Conservation (phyloP, 345 rosid species). For the Excoecaria agallocha region DNA sequence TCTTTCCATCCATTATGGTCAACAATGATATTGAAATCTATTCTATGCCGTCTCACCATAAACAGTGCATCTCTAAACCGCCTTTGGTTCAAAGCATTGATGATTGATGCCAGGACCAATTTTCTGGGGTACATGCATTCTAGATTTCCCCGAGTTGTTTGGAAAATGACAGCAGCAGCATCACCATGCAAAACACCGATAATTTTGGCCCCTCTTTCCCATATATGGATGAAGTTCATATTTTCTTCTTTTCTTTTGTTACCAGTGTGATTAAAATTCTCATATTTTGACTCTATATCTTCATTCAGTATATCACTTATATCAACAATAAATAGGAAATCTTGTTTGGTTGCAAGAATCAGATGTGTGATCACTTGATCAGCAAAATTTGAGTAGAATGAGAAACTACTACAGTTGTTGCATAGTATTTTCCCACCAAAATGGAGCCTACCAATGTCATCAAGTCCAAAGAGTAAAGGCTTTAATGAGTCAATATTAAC, state of each 20-base stretch:
- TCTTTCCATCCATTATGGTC: slow-evolving; percentile 83
- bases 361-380: slow-evolving; percentile 72
- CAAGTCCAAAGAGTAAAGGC: slow-evolving; percentile 77
- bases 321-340: slow-evolving; percentile 77
- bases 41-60: slow-evolving; percentile 96
- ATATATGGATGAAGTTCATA: slow-evolving; percentile 56
- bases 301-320: slow-evolving; percentile 58
- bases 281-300: slow-evolving; percentile 52
- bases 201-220: slow-evolving; percentile 93
- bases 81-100: slow-evolving; percentile 62
- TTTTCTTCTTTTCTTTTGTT: slow-evolving; percentile 60
- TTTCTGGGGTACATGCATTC: slow-evolving; percentile 93
- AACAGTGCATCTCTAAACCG: slow-evolving; percentile 75
- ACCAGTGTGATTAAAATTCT: slow-evolving; percentile 43
- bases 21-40: slow-evolving; percentile 79
- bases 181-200: slow-evolving; percentile 90
- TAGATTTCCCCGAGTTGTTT: slow-evolving; percentile 83
- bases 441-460: slow-evolving; percentile 75
- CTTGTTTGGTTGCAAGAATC: slow-evolving; percentile 80
- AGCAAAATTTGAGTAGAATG: slow-evolving; percentile 73
- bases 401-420: slow-evolving; percentile 84
- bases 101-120: slow-evolving; percentile 71
- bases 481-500: slow-evolving; percentile 39
- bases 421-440: slow-evolving; percentile 58
- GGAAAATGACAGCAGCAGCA: slow-evolving; percentile 77